phyloP scores from a whole-genome alignment of 345 rosid species.

The Citrus trifoliata region DNA sequence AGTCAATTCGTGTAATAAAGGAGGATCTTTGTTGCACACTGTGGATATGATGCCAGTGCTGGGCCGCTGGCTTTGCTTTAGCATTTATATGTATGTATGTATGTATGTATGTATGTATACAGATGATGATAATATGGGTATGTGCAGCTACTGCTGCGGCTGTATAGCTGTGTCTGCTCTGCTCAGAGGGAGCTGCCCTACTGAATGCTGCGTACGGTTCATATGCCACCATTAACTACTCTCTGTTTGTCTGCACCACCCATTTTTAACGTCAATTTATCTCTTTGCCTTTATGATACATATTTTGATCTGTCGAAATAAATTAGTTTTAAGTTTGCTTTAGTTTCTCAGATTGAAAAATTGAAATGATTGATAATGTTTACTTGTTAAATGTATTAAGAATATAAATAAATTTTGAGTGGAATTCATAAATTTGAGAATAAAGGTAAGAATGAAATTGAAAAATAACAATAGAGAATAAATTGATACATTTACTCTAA shows the following conservation, averaged over 20 bases:
- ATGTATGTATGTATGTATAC: no score
- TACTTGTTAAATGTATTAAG: no score
- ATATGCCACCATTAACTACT: background rate
- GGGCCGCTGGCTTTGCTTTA: background rate
- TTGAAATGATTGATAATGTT: no score
- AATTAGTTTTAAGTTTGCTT: background rate
- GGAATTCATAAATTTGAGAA: no score
- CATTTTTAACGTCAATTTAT: background rate
- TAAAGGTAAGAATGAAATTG: no score
- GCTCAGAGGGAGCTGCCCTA: constrained; percentile 11
- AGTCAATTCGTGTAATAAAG: constrained; percentile 18
- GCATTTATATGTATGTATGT: background rate
- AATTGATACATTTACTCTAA: no score
- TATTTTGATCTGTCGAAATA: background rate
- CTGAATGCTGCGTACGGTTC: constrained; percentile 9
- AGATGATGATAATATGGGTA: background rate
- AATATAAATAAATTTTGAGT: no score
- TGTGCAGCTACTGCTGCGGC: background rate
- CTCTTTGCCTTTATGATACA: background rate
- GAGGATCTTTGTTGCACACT: background rate
- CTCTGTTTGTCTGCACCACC: constrained; percentile 16
- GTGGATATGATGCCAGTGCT: constrained; percentile 16
- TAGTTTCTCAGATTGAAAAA: no score
- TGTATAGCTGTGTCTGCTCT: constrained; percentile 7
- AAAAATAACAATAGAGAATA: no score